Evolutionary conservation across 2,329 filamentous ascomycete species (phyloP), one percentile per base, ranked within the genome.

Genomic region (Arachnomyces sp.): DNA sequence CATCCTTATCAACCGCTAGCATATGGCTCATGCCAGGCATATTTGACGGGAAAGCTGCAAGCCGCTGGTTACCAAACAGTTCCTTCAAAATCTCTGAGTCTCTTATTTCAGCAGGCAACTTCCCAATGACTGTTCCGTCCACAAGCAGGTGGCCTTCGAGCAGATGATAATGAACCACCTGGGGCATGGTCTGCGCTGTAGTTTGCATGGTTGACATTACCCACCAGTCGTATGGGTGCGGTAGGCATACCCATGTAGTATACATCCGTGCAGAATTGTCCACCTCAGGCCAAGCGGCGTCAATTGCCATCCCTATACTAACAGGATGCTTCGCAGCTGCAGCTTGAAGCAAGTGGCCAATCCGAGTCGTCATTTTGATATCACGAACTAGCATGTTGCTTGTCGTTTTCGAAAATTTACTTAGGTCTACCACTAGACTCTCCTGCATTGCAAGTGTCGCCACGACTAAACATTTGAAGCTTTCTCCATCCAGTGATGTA

Each of bases 11-110:
- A 54, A 56, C 41, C 40, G 61, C 61, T 4, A 74, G 52, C 25
- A 61, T 59, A 40, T 78, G 73, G 0, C 66, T 66, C 72, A 83
- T 79, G 0, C 73, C 76, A 0, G 51, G 54, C 0, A 76, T 43
- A 0, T 46, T 42, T 0, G 79, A 82, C 0, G 78, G 72, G 13
- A 57, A 74, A 0, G 71, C 73, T 1, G 69, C 63, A 0, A 81
- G 65, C 17, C 64, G 63, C 11, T 73, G 68, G 1, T 68, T 57
- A 0, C 73, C 73, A 48, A 84, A 81, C 0, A 84, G 62, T 3
- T 69, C 61, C 3, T 72, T 52, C 13, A 66, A 67, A 32, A 76
- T 72, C 2, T 72, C 59, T 2, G 66, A 57, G 2, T 69, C 48
- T 16, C 62, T 67, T 33, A 74, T 72, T 1, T 71, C 56, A 1